phyloP scores from a whole-genome alignment of 2,329 filamentous ascomycete genomes.

The Talaromyces sp. region DNA sequence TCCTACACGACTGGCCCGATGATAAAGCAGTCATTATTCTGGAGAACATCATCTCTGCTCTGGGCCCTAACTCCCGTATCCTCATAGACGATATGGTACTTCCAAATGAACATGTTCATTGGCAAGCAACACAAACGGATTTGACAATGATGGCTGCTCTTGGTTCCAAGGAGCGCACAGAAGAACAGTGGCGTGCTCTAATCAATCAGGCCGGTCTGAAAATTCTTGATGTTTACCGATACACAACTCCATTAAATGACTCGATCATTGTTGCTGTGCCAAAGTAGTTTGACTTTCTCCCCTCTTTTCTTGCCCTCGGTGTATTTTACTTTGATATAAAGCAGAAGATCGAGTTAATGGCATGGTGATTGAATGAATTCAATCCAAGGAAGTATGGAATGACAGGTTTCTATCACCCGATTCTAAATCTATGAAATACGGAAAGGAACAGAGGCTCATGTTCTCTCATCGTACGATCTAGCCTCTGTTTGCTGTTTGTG shows the following conservation, averaged over 20 bases:
- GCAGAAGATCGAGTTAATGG: too few species aligned
- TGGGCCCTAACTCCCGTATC: slow-evolving; percentile 36
- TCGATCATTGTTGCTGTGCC: too few species aligned
- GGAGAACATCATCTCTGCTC: slow-evolving; percentile 30
- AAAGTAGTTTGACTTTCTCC: too few species aligned
- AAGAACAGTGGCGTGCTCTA: slow-evolving; percentile 32
- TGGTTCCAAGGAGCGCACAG: slow-evolving; percentile 36
- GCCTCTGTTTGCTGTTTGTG: too few species aligned
- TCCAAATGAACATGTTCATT: slow-evolving; percentile 32
- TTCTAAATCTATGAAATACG: too few species aligned
- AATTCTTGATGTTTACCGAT: slow-evolving; percentile 11
- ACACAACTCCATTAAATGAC: not conserved
- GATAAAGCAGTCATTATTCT: slow-evolving; percentile 21
- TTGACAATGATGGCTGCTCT: slow-evolving; percentile 38
- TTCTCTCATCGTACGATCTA: too few species aligned
- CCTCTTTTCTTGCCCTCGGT: too few species aligned
- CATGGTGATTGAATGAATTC: too few species aligned
- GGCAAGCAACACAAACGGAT: slow-evolving; percentile 34
- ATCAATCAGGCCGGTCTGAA: slow-evolving; percentile 19
- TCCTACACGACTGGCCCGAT: slow-evolving; percentile 28
- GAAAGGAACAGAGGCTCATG: too few species aligned
- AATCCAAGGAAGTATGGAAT: too few species aligned
- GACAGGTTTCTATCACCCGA: too few species aligned
- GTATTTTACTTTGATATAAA: too few species aligned
- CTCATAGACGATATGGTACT: slow-evolving; percentile 47